These are phyloP conservation scores for Phytophthora agathidicida DNA, from an alignment of 352 stramenopile species.

Conservation along the genomic window DNA sequence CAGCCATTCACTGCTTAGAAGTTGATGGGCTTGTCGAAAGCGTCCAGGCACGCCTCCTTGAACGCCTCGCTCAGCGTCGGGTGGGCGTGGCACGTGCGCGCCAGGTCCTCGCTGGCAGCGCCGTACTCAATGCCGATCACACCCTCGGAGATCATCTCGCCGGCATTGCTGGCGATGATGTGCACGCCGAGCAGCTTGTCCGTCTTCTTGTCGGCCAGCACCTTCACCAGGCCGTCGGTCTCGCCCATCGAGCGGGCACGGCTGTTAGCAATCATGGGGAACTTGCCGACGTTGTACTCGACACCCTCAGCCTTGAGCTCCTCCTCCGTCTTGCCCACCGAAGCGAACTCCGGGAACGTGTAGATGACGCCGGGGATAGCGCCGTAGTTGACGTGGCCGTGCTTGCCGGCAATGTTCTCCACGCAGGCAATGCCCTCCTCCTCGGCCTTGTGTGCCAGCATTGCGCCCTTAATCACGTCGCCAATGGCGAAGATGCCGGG, in stretches of 20 bases:
- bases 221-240: conserved; percentile 97
- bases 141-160: conserved; percentile 99
- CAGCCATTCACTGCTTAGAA: conserved; percentile 86
- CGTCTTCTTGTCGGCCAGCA: conserved; percentile 97
- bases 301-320: conserved; percentile 96
- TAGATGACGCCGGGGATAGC: conserved; percentile 99
- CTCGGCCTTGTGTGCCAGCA: conserved; percentile 99
- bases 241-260: conserved; percentile 94
- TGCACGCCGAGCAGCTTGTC: conserved; percentile 99
- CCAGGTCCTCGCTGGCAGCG: conserved; percentile 98
- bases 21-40: conserved; percentile 99
- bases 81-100: conserved; percentile 98
- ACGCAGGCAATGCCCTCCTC: conserved; percentile 98
- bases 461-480: conserved; percentile 97
- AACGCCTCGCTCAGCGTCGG: conserved; percentile 98
- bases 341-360: conserved; percentile 96
- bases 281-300: conserved; percentile 97
- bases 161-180: conserved; percentile 99
- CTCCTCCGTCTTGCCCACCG: conserved; percentile 98
- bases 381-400: conserved; percentile 99
- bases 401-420: conserved; percentile 97
- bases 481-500: conserved; percentile 96
- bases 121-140: conserved; percentile 99
- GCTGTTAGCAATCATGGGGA: conserved; percentile 98
- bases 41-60: conserved; percentile 98